Evolutionary conservation across 2,329 filamentous ascomycete genomes (phyloP), one percentile per base, ranked within the genome.

Genomic region (Pseudogymnoascus sp.): DNA sequence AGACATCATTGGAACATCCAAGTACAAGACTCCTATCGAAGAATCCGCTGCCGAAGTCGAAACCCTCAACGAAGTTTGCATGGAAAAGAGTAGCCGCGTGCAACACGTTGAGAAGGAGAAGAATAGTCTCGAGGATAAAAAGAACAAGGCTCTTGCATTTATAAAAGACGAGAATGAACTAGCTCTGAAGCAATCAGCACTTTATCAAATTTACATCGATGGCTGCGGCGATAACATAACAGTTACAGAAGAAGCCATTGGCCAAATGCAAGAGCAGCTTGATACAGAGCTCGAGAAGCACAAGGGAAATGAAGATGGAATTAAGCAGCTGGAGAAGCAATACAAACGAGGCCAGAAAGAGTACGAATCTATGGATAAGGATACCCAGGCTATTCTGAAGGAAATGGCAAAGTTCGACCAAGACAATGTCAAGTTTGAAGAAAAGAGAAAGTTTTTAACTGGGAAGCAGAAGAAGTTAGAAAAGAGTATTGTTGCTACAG

Each of bases 21-120:
- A 96, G 72, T 99, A 99, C 77, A 99, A 99, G 75, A 83, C 88
- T 0, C 92, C 94, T 0, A 99, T 99, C 64, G 94, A 99, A 67
- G 94, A 99, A 74, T 86, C 92, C 0, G 92, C 91, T 0, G 76
- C 86, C 1, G 90, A 97, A 72, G 90, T 96, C 0, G 94, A 99
- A 73, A 85, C 84, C 0, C 81, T 97, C 59, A 99, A 99, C 70
- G 94, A 99, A 68, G 83, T 95, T 2, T 99, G 94, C 70, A 80
- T 90, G 67, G 94, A 99, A 73, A 99, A 99, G 78, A 96, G 89
- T 66, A 89, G 85, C 34, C 89, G 95, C 63, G 94, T 99, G 1
- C 91, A 97, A 74, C 92, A 96, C 68, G 94, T 99, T 0, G 94
- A 99, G 72, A 99, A 96, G 73, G 94, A 99, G 74, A 96, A 90